Evolutionary conservation across 257 asterid genomes (phyloP).

Genomic region (Nicotiana sylvestris): DNA sequence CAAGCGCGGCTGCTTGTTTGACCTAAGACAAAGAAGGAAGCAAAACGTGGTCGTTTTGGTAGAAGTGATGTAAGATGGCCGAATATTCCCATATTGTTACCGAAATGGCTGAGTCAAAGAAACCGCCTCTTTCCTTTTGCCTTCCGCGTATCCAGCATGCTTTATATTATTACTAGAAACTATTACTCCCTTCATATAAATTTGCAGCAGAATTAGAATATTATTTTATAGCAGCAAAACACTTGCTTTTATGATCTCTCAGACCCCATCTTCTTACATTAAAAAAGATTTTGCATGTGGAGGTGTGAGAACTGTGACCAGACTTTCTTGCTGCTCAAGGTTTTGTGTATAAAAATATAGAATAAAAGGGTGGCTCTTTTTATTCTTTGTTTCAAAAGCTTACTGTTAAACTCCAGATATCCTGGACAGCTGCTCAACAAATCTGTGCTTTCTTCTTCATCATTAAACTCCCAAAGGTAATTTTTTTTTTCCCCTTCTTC

Average conservation of each 20-base stretch:
- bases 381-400: not conserved
- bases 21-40: not conserved
- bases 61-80: not conserved
- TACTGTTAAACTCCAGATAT: conserved; percentile 4
- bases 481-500: not conserved
- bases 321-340: conserved; percentile 45
- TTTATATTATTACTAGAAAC: not conserved
- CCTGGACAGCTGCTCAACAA: not conserved
- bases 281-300: not conserved
- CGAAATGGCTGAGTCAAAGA: not conserved
- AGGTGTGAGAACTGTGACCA: not conserved
- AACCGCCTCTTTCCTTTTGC: not conserved
- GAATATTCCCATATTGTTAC: not conserved
- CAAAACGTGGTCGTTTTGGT: not conserved
- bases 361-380: not conserved
- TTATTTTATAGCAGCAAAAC: not conserved
- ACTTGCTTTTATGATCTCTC: not conserved
- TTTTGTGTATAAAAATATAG: conserved; percentile 1
- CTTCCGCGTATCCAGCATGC: not conserved
- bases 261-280: not conserved
- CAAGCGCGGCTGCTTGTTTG: not conserved
- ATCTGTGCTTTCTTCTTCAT: not conserved
- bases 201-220: not conserved
- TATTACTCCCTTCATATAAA: not conserved
- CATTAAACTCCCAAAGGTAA: not conserved